Evolutionary conservation across 805 yeast genomes (phyloP), one percentile per base, ranked within the genome.

Genomic region (Candida coquimbonensis): DNA sequence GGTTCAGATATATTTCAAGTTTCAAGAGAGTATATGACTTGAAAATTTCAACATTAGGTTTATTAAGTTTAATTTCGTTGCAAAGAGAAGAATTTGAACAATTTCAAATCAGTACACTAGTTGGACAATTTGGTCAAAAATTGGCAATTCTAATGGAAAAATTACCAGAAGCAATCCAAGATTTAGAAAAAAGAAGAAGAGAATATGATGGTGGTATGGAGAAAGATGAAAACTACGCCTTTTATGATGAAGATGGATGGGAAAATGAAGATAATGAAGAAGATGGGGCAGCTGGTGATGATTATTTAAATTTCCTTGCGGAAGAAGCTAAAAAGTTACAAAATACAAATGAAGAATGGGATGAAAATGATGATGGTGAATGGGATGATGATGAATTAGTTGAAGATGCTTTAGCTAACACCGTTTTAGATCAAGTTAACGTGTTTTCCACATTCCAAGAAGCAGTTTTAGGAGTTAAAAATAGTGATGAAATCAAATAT

Each of bases 371-470:
- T 21, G 51, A 63, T 32, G 83, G 63, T 36, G 48, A 78, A 40
- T 91, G 83, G 40, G 91, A 84, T 36, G 83, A 78, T 42, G 93
- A 84, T 41, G 93, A 85, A 9, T 72, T 86, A 39, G 80, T 81
- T 39, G 97, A 90, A 58, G 96, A 85, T 59, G 80, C 96, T 9
- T 70, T 85, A 59, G 77, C 85, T 25, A 83, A 81, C 52, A 83
- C 91, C 1, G 82, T 95, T 4, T 72, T 93, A 40, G 97, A 91
- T 59, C 68, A 72, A 37, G 66, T 89, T 42, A 85, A 91, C 59
- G 81, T 85, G 4, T 88, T 81, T 63, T 70, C 72, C 14, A 76
- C 78, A 3, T 80, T 89, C 63, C 78, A 81, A 46, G 73, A 76
- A 17, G 73, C 77, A 17, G 64, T 87, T 16, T 48, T 68, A 4